Evolutionary conservation across 148 eudicot species (phyloP).

Genomic region (Gaultheria prostrata): DNA sequence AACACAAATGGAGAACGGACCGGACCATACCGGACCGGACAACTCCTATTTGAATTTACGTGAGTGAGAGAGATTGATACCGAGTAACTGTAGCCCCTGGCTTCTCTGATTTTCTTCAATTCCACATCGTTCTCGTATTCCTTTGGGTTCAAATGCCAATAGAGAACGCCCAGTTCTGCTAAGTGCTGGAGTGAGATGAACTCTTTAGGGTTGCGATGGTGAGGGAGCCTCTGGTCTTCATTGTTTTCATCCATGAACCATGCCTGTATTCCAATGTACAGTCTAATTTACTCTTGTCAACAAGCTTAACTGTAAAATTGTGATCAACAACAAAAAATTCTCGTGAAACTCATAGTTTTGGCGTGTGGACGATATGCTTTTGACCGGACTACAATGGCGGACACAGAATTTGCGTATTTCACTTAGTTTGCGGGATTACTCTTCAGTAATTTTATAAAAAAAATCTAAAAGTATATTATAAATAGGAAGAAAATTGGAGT

Average conservation of each 20-base stretch:
- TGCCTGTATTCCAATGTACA: constrained; percentile 32
- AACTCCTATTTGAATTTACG: background rate
- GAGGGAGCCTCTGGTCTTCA: constrained; percentile 82
- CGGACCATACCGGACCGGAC: too few species aligned
- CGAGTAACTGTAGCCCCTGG: constrained; percentile 70
- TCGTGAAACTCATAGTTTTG: too few species aligned
- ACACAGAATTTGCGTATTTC: too few species aligned
- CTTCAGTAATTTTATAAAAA: too few species aligned
- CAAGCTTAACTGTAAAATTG: background rate
- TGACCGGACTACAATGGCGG: too few species aligned
- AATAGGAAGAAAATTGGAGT: too few species aligned
- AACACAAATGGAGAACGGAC: background rate
- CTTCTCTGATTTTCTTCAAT: constrained; percentile 61
- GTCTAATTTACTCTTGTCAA: background rate
- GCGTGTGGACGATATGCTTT: too few species aligned
- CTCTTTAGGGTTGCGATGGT: constrained; percentile 58
- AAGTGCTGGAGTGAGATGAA: constrained; percentile 59
- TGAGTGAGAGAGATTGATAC: constrained; percentile 25
- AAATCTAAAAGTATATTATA: too few species aligned
- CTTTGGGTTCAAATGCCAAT: constrained; percentile 74
- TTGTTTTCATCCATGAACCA: constrained; percentile 82
- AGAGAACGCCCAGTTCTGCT: constrained; percentile 67
- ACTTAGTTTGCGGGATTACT: too few species aligned
- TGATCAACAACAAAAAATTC: too few species aligned
- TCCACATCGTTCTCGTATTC: constrained; percentile 70